Evolutionary conservation across 2,329 filamentous ascomycete genomes (phyloP).

Genomic region (Colletotrichum coccodes): DNA sequence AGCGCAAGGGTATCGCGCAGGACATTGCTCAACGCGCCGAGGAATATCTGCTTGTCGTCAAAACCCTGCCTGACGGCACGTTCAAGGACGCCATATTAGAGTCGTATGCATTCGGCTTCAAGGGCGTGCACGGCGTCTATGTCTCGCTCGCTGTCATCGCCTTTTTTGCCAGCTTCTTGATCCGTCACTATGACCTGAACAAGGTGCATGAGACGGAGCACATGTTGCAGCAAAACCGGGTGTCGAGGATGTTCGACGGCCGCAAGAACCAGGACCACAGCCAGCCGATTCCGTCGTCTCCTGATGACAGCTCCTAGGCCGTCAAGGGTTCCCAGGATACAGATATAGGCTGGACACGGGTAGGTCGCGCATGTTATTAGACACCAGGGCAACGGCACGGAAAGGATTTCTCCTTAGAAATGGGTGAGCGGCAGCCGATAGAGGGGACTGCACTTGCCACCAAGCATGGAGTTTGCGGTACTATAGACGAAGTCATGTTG

Average conservation of each 20-base stretch:
- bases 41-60: conserved; percentile 26
- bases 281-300: conserved; percentile 18
- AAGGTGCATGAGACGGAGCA: conserved; percentile 29
- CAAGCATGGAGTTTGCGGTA: conserved; percentile 26
- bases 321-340: too few species aligned
- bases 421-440: not conserved
- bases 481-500: conserved; percentile 15
- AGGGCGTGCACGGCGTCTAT: conserved; percentile 31
- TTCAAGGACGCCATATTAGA: conserved; percentile 28
- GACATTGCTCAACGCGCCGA: conserved; percentile 30
- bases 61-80: conserved; percentile 25
- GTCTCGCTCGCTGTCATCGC: conserved; percentile 24
- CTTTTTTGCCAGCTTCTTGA: conserved; percentile 27
- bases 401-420: not conserved
- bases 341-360: not conserved
- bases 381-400: not conserved
- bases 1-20: conserved; percentile 21
- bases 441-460: conserved; percentile 1
- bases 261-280: not conserved
- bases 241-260: conserved; percentile 19
- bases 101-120: conserved; percentile 31
- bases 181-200: conserved; percentile 31
- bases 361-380: not conserved
- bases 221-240: conserved; percentile 23
- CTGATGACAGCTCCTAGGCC: conserved; percentile 12